A percentile compares a stretch with the other conserved stretches of the same genome.
These are phyloP conservation scores for Aspergillus novoparasiticus DNA, from an alignment of 2,329 filamentous ascomycete genomes.

Conservation along the genomic window DNA sequence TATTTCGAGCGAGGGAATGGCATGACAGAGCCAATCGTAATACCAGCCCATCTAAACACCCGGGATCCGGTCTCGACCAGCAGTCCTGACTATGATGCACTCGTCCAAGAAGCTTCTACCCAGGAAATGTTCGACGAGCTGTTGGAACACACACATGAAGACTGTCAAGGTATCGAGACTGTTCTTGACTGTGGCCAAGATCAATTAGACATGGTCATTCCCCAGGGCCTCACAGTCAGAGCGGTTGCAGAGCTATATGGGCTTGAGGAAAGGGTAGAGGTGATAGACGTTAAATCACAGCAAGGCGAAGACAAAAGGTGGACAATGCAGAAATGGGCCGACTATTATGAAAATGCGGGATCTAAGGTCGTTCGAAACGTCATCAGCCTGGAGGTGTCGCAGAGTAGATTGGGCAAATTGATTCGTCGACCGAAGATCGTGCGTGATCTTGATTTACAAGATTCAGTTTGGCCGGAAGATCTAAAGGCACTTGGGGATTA, in stretches of 20 bases:
- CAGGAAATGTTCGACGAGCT: slow-evolving; percentile 46
- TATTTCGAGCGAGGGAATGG: slow-evolving; percentile 64
- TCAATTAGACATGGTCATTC: slow-evolving; percentile 69
- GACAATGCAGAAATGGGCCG: slow-evolving; percentile 68
- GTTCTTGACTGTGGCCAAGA: slow-evolving; percentile 65
- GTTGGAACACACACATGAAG: slow-evolving; percentile 34
- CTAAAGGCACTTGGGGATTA: slow-evolving; percentile 58
- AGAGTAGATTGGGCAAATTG: slow-evolving; percentile 62
- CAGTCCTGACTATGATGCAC: slow-evolving; percentile 27
- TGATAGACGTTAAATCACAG: slow-evolving; percentile 71
- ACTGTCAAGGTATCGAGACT: slow-evolving; percentile 37
- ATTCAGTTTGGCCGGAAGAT: slow-evolving; percentile 54
- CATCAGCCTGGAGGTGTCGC: slow-evolving; percentile 69
- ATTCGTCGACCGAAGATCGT: slow-evolving; percentile 67
- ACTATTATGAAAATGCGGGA: slow-evolving; percentile 65
- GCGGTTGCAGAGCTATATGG: slow-evolving; percentile 66
- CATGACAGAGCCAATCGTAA: slow-evolving; percentile 69
- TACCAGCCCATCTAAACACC: slow-evolving; percentile 64
- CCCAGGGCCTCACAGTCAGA: slow-evolving; percentile 63
- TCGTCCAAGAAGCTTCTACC: slow-evolving; percentile 38
- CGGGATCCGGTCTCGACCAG: slow-evolving; percentile 44
- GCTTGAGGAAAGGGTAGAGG: slow-evolving; percentile 62
- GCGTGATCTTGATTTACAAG: slow-evolving; percentile 61
- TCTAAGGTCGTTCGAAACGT: slow-evolving; percentile 67
- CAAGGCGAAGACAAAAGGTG: slow-evolving; percentile 66